Percentiles rank a stretch among this genome's conserved stretches.
phyloP scores from a whole-genome alignment of 495 filamentous ascomycete genomes.

The Talaromyces ruber region DNA sequence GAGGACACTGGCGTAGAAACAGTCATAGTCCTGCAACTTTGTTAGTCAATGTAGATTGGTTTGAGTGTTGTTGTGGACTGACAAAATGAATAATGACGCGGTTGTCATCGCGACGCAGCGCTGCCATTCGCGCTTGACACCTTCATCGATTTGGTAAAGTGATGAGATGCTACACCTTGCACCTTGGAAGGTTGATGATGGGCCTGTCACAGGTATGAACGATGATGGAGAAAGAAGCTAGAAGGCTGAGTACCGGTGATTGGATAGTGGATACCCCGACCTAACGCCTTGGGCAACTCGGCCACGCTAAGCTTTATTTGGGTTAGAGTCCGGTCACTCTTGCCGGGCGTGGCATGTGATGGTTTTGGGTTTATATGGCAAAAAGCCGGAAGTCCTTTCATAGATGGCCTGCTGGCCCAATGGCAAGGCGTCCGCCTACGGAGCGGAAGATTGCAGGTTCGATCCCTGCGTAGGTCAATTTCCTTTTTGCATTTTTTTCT shows the following conservation, averaged over 20 bases:
- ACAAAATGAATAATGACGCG: constrained; percentile 80
- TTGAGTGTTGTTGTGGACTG: constrained; percentile 14
- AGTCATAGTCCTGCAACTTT: constrained; percentile 66
- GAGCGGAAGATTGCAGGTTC: constrained; percentile 20
- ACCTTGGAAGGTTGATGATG: too few relatives aligned
- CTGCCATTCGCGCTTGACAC: constrained; percentile 1
- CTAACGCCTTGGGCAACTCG: background rate
- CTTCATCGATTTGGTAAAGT: background rate
- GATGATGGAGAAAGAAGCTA: too few relatives aligned
- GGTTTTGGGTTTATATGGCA: too few relatives aligned
- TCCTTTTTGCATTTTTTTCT: too few relatives aligned
- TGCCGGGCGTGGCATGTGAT: too few relatives aligned
- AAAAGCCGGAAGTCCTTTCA: too few relatives aligned
- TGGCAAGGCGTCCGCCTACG: constrained; percentile 3
- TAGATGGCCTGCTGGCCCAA: constrained; percentile 2
- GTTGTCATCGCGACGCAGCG: constrained; percentile 41
- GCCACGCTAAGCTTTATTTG: background rate
- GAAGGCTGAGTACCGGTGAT: too few relatives aligned
- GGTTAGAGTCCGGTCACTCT: too few relatives aligned
- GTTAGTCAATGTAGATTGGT: background rate
- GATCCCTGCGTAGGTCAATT: constrained; percentile 19
- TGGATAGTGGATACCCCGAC: background rate
- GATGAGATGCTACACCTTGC: background rate
- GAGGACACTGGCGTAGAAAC: constrained; percentile 88
- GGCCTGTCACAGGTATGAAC: too few relatives aligned